These are phyloP conservation scores for Claviceps quebecensis DNA, from an alignment of 2,329 filamentous ascomycete genomes.

Conservation along the genomic window DNA sequence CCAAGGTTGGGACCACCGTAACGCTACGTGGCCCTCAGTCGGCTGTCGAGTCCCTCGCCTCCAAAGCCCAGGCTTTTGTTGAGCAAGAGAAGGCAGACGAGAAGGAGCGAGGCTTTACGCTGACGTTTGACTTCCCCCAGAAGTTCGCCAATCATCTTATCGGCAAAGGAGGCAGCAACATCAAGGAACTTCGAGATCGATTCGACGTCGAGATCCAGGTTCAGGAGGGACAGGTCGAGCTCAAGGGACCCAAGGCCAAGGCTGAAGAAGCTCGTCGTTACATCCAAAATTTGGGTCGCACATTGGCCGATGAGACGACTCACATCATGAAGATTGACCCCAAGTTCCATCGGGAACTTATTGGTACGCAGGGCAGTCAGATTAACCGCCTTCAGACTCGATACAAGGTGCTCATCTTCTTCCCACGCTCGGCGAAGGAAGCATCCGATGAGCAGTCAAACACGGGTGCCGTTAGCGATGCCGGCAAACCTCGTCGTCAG, in stretches of 20 bases:
- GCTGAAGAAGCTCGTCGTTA: constrained; percentile 74
- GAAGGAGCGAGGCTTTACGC: constrained; percentile 77
- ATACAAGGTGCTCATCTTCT: constrained; percentile 91
- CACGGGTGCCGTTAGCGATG: constrained; percentile 55
- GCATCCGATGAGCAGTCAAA: constrained; percentile 55
- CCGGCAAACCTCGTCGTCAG: constrained; percentile 49
- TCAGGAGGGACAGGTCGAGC: constrained; percentile 83
- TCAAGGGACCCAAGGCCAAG: constrained; percentile 93
- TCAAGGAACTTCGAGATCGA: constrained; percentile 50
- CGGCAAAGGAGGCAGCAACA: constrained; percentile 53
- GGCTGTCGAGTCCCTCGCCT: constrained; percentile 55
- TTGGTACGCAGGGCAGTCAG: constrained; percentile 73
- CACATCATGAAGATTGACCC: constrained; percentile 81
- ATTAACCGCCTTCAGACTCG: constrained; percentile 86
- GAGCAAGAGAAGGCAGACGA: constrained; percentile 85
- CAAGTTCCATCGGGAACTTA: constrained; percentile 87
- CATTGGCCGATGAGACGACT: constrained; percentile 81
- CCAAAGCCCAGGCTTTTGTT: constrained; percentile 66
- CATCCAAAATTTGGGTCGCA: constrained; percentile 65
- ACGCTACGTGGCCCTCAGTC: constrained; percentile 65
- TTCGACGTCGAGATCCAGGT: constrained; percentile 72
- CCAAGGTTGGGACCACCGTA: constrained; percentile 44
- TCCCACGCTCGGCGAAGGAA: constrained; percentile 55
- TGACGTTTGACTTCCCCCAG: constrained; percentile 85
- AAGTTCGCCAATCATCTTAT: constrained; percentile 82